phyloP scores from a whole-genome alignment of 2,329 filamentous ascomycete genomes.

The Aspergillus ibericus region DNA sequence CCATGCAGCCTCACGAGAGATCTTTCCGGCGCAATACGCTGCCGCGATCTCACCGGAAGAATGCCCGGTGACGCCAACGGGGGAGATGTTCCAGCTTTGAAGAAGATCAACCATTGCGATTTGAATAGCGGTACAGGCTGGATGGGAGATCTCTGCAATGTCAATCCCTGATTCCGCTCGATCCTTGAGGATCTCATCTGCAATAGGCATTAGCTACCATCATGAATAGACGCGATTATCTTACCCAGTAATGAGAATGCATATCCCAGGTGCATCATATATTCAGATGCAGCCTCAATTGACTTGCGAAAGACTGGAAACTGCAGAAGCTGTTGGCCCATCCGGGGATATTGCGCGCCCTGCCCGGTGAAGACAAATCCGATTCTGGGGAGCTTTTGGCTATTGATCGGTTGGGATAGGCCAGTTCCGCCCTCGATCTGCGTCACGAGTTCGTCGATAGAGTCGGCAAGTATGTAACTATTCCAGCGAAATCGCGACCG shows the following conservation, averaged over 20 bases:
- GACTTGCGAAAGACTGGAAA: conserved; percentile 11
- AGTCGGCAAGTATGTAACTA: too few relatives aligned
- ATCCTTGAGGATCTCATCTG: background rate
- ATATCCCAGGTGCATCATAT: too few relatives aligned
- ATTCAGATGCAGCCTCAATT: too few relatives aligned
- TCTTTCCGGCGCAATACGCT: conserved; percentile 25
- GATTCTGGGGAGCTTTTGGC: conserved; percentile 7
- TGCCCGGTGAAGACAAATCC: conserved; percentile 36
- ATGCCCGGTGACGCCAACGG: conserved; percentile 27
- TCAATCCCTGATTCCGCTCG: conserved; percentile 10
- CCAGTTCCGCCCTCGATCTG: background rate
- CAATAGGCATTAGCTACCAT: too few relatives aligned
- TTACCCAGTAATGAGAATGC: background rate
- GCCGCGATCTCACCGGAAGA: conserved; percentile 33
- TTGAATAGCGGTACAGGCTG: conserved; percentile 31
- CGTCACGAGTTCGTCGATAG: too few relatives aligned
- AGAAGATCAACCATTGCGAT: conserved; percentile 29
- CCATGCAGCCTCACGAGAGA: conserved; percentile 11
- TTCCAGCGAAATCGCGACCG: background rate
- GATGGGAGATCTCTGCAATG: conserved; percentile 25
- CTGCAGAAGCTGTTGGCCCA: conserved; percentile 27
- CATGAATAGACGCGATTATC: background rate
- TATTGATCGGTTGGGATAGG: background rate
- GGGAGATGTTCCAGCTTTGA: conserved; percentile 18
- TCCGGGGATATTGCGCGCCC: conserved; percentile 32